A percentile compares a stretch with the other conserved stretches of the same genome.
phyloP scores from a whole-genome alignment of 495 filamentous ascomycete genomes.

The Penicillium argentinense region DNA sequence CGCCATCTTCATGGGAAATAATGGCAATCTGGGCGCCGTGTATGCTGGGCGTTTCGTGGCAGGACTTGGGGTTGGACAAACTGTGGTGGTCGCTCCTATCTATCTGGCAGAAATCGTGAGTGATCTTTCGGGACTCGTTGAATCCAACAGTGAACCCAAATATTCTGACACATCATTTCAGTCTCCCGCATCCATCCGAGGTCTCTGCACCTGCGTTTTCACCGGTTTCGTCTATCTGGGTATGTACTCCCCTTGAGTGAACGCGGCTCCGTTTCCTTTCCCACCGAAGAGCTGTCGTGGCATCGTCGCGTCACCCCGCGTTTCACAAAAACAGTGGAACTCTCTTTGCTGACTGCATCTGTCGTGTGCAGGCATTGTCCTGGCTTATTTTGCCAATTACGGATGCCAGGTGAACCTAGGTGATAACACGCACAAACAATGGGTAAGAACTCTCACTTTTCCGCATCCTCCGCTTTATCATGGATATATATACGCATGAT shows the following conservation, averaged over 20 bases:
- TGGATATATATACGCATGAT: too few species aligned
- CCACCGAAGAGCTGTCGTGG: too few species aligned
- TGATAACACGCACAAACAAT: constrained; percentile 56
- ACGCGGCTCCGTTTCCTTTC: too few species aligned
- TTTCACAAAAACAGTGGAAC: too few species aligned
- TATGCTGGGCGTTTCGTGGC: constrained; percentile 66
- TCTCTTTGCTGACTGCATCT: too few species aligned
- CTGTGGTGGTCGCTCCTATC: constrained; percentile 58
- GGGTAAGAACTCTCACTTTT: constrained; percentile 38
- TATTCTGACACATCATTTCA: background rate
- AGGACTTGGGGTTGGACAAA: constrained; percentile 64
- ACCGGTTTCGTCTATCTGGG: constrained; percentile 52
- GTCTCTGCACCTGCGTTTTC: constrained; percentile 70
- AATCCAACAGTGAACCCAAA: too few species aligned
- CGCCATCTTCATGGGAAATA: constrained; percentile 60
- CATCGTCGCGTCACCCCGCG: too few species aligned
- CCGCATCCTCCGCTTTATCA: constrained; percentile 12
- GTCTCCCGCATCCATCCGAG: constrained; percentile 60
- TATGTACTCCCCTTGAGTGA: constrained; percentile 6
- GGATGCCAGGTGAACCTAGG: constrained; percentile 58
- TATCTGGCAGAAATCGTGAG: constrained; percentile 47
- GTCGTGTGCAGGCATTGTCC: constrained; percentile 47
- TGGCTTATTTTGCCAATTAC: constrained; percentile 54
- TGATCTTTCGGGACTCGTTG: constrained; percentile 58
- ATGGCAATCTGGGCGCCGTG: constrained; percentile 58